Conservation (phyloP, 2,329 filamentous ascomycete species). For the Fusarium oligoseptatum region DNA sequence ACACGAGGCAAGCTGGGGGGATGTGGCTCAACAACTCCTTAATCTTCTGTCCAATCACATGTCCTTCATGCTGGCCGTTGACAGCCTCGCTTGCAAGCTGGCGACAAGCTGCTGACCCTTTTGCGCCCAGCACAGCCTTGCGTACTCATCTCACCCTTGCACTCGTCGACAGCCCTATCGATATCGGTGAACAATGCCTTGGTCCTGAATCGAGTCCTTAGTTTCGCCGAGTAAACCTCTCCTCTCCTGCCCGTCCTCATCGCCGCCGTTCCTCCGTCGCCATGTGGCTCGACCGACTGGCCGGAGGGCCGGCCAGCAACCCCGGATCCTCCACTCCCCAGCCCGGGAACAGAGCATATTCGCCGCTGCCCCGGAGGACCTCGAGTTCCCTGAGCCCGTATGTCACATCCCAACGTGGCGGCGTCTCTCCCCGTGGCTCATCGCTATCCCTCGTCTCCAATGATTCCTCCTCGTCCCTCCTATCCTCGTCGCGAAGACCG, state of each 20-base stretch:
- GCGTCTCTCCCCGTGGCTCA: conserved; percentile 78
- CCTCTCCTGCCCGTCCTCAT: conserved; percentile 3
- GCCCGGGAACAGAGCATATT: conserved; percentile 76
- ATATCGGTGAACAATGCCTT: conserved; percentile 27
- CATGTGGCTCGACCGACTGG: conserved; percentile 95
- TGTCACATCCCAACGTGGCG: conserved; percentile 75
- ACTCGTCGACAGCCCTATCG: conserved; percentile 11
- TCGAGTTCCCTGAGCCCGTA: conserved; percentile 78
- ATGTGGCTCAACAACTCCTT: not conserved
- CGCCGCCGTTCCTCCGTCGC: conserved; percentile 41
- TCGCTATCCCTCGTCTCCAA: conserved; percentile 82
- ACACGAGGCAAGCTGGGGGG: conserved; percentile 26
- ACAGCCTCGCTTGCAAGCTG: conserved; percentile 49
- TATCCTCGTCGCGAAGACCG: conserved; percentile 70
- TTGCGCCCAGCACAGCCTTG: conserved; percentile 34
- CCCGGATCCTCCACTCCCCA: conserved; percentile 71
- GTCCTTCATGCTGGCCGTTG: conserved; percentile 13
- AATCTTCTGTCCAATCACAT: conserved; percentile 33
- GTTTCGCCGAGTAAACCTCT: conserved; percentile 15
- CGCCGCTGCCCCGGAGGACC: conserved; percentile 76
- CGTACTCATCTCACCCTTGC: conserved; percentile 13
- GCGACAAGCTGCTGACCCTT: conserved; percentile 42
- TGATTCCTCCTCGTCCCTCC: conserved; percentile 82
- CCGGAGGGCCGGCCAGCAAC: conserved; percentile 72
- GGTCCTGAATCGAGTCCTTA: not conserved